Base-by-base conservation (phyloP, 2,329 filamentous ascomycete genomes). In the Penicillium sp. region DNA sequence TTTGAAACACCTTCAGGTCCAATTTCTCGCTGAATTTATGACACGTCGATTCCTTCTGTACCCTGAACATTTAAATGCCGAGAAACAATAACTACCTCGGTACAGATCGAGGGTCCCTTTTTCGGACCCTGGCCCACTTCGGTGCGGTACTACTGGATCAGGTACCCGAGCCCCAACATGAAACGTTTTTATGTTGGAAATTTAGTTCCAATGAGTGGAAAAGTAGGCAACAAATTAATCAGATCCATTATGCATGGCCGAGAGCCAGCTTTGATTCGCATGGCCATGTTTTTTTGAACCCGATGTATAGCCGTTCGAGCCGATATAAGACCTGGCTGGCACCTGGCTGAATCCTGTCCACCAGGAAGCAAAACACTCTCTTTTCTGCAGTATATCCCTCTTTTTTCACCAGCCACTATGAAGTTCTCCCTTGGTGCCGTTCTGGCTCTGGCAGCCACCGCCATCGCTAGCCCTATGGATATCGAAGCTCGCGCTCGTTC, bases 391-490 rank as follows among this genome's bases (percentile, higher is more conserved):
- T 16, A 36, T 27, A 58, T 38, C 36, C 36, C 36, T 21, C 38
- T 18, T 21, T 21, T 7, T 16, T 11, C 9, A 4, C 10, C 18
- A n/a, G 10, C 32, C 32, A 40, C 18, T 9, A 40, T 59, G 56
- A 56, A 59, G 11, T 39, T 48, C 38, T 39, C 27, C 39, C 29
- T 54, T 42, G 29, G 49, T 7, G 36, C 47, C 36, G n/a, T 36
- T n/a, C 21, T 52, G 16, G 40, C 42, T 11, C 29, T 57, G 13
- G 52, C 42, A 40, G 36, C 38, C 16, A 14, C 50, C 9, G 52
- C 43, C 5, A 44, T 32, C 18, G 52, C 57, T 9, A 43, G 47
- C 42, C 52, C 55, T 34, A 38, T 57, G 27, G 42, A 52, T 14
- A 36, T 51, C 14, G 51, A 56, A 29, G 40, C 48, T 27, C 36